These are phyloP conservation scores for Mucor saturninus DNA, from an alignment of 371 early-diverging fungal species.

Conservation along the genomic window DNA sequence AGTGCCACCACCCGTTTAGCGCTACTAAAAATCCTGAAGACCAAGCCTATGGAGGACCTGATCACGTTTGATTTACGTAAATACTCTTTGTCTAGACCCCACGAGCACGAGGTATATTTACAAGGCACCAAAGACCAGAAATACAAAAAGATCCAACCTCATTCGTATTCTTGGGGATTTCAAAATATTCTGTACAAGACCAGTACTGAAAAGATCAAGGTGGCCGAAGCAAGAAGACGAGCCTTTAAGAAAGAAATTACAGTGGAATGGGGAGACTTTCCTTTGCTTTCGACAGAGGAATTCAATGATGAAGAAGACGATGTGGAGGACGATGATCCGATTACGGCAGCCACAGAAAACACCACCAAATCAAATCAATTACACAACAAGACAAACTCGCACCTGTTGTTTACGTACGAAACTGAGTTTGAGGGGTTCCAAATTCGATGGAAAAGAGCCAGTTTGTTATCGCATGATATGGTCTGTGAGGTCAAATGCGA, in stretches of 20 bases:
- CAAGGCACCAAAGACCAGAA: slow-evolving; percentile 37
- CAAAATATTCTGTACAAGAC: slow-evolving; percentile 46
- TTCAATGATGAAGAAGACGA: slow-evolving; percentile 10
- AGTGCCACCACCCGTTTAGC: slow-evolving; percentile 19
- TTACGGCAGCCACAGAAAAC: background rate
- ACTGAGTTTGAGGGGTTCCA: slow-evolving; percentile 37
- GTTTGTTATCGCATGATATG: slow-evolving; percentile 51
- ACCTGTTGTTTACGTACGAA: slow-evolving; percentile 47
- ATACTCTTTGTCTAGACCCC: slow-evolving; percentile 38
- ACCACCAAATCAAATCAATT: slow-evolving; percentile 27
- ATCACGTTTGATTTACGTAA: slow-evolving; percentile 43
- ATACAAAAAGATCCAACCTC: slow-evolving; percentile 49
- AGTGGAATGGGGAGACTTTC: slow-evolving; percentile 41
- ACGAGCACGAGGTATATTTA: slow-evolving; percentile 41
- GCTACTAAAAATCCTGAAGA: slow-evolving; percentile 24
- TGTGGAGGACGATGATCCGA: background rate
- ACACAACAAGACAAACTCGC: slow-evolving; percentile 39
- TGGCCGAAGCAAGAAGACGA: slow-evolving; percentile 46
- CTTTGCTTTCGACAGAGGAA: slow-evolving; percentile 6
- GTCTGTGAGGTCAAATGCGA: slow-evolving; percentile 33
- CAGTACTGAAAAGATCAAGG: slow-evolving; percentile 20
- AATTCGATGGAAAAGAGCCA: slow-evolving; percentile 48
- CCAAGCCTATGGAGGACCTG: slow-evolving; percentile 33
- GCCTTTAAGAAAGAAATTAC: slow-evolving; percentile 54
- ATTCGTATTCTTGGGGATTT: slow-evolving; percentile 60